A percentile compares a stretch with the other conserved stretches of the same genome.
Evolutionary conservation across 805 yeast genomes (phyloP).

Genomic region (Metschnikowia peoriensis): DNA sequence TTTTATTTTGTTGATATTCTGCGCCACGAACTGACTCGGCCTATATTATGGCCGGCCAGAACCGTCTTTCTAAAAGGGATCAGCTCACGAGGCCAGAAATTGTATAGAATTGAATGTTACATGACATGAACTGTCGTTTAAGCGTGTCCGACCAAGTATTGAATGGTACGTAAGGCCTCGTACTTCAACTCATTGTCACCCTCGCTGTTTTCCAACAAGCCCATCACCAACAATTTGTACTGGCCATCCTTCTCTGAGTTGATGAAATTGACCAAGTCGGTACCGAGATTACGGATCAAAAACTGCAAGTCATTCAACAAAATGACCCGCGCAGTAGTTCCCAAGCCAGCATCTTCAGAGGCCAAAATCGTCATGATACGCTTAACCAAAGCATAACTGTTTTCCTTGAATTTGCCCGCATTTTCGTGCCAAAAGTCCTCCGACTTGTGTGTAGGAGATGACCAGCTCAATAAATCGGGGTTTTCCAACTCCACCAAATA

Average conservation of each 20-base stretch:
- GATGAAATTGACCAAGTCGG: constrained; percentile 36
- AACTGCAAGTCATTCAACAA: constrained; percentile 43
- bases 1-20: too few species aligned
- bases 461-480: constrained; percentile 69
- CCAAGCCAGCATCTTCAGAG: constrained; percentile 19
- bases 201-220: constrained; percentile 62
- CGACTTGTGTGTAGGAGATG: constrained; percentile 86
- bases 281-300: constrained; percentile 41
- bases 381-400: constrained; percentile 70
- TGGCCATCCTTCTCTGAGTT: constrained; percentile 48
- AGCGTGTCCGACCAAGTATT: constrained; percentile 77
- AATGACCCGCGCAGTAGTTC: constrained; percentile 29
- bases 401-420: constrained; percentile 68
- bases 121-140: neutral
- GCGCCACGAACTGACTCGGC: too few species aligned
- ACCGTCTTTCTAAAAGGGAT: too few species aligned
- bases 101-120: constrained; percentile 1
- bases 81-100: neutral
- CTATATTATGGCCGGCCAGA: too few species aligned
- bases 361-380: constrained; percentile 55
- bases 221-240: constrained; percentile 78
- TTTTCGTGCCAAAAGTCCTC: constrained; percentile 90
- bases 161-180: constrained; percentile 96
- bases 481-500: constrained; percentile 81
- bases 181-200: constrained; percentile 85